phyloP scores from a whole-genome alignment of 805 yeast genomes.

The Monosporozyma aquatica region DNA sequence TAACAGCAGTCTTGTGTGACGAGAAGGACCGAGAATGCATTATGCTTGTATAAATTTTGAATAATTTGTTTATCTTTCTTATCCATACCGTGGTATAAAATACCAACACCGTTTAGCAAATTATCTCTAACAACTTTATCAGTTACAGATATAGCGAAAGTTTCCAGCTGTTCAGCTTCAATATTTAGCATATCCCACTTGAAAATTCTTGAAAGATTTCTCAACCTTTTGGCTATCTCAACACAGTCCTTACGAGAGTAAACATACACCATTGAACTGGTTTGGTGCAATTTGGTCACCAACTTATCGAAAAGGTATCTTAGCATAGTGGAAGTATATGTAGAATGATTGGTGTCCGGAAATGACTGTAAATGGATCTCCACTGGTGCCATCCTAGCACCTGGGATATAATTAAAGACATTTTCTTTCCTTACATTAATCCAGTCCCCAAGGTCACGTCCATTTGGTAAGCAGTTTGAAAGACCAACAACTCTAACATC shows the following conservation, averaged over 20 bases:
- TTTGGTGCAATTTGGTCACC: constrained; percentile 23
- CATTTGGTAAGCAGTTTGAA: constrained; percentile 61
- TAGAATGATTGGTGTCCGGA: constrained; percentile 31
- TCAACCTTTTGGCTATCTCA: constrained; percentile 41
- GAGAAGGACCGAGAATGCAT: constrained; percentile 47
- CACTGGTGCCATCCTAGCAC: constrained; percentile 46
- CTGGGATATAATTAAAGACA: constrained; percentile 62
- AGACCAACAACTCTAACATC: constrained; percentile 59
- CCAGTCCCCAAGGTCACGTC: constrained; percentile 79
- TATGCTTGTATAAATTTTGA: constrained; percentile 41
- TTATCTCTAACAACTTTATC: constrained; percentile 41
- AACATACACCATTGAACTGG: constrained; percentile 44
- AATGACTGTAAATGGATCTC: constrained; percentile 48
- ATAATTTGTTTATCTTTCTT: constrained; percentile 45
- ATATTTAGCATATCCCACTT: constrained; percentile 34
- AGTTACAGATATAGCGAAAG: constrained; percentile 28
- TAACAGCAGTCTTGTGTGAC: constrained; percentile 50
- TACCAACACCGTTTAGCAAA: constrained; percentile 55
- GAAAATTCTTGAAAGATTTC: constrained; percentile 32
- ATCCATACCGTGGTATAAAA: constrained; percentile 49
- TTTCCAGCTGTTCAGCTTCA: constrained; percentile 25
- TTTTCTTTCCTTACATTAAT: constrained; percentile 56
- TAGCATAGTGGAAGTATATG: constrained; percentile 37
- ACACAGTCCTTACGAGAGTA: constrained; percentile 47
- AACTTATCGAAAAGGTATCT: constrained; percentile 41